Base-by-base conservation (phyloP, 495 filamentous ascomycete species). In the Hyaloscypha bicolor region DNA sequence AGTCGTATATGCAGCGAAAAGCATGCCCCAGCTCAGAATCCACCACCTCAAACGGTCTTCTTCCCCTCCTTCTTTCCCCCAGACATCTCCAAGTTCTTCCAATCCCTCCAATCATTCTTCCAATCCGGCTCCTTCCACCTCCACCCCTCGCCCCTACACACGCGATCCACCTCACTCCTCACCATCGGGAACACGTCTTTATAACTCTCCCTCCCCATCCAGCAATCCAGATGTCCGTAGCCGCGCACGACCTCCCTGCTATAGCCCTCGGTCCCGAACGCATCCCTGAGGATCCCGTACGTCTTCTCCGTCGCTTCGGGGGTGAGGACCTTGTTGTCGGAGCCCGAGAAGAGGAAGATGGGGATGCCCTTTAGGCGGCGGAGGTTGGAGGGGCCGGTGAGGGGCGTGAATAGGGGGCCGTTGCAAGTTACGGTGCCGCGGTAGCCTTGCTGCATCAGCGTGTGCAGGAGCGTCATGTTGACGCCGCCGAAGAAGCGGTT, bases 151-250 rank as follows among this genome's bases (percentile, higher is more conserved):
- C 65, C 62, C 21, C 71, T 60, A 53, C 59, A 64, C 9, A 86
- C 82, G 35, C 83, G 74, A 58, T 85, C 81, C 4, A 87, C 77
- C 74, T 88, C 84, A 65, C 82, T 80, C 64, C 80, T 68, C 4
- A 90, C 82, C 63, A 84, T 80, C 32, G 86, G 87, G 71, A 83
- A 91, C 12, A 91, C 83, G 73, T 90, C 88, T 72, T 79, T 85
- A 76, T 80, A 86, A 11, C 86, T 86, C 55, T 82, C 78, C 48
- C 83, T 80, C 1, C 88, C 88, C 81, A 90, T 87, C 84, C 88
- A 90, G 59, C 80, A 81, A 76, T 91, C 88, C 61, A 91, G 72
- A 72, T 91, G 88, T 30, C 89, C 89, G 64, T 89, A 88, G n/a
- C 85, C 84, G 9, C 85, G 81, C 9, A 88, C 81, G 8, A 88